These are phyloP conservation scores for Psophocarpus tetragonolobus DNA, from an alignment of 306 rosid genomes.

Conservation along the genomic window DNA sequence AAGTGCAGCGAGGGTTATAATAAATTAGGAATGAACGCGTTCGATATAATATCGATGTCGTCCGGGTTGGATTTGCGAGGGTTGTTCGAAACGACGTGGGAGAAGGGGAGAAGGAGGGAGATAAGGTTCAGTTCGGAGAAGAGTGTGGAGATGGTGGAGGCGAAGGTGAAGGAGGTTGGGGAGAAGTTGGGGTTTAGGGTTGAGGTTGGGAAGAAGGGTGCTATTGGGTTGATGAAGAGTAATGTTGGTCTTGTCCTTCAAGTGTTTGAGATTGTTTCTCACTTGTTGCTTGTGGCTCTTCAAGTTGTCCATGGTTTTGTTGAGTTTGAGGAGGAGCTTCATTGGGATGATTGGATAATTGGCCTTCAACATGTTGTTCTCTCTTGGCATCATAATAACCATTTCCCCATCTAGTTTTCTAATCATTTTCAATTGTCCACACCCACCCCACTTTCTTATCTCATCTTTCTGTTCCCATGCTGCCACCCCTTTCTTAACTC, in stretches of 20 bases:
- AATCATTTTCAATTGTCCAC: too few species aligned
- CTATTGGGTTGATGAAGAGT: slow-evolving; percentile 70
- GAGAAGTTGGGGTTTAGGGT: slow-evolving; percentile 58
- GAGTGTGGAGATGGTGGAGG: slow-evolving; percentile 49
- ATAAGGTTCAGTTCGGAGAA: slow-evolving; percentile 58
- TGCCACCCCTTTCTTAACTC: too few species aligned
- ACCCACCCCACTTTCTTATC: too few species aligned
- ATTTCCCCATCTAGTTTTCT: background rate
- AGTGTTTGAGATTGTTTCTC: slow-evolving; percentile 46
- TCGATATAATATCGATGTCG: slow-evolving; percentile 89
- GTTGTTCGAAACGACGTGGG: slow-evolving; percentile 56
- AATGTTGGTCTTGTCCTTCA: slow-evolving; percentile 58
- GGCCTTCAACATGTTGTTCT: slow-evolving; percentile 57
- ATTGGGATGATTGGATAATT: slow-evolving; percentile 56
- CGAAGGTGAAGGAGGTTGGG: slow-evolving; percentile 62
- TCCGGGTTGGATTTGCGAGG: slow-evolving; percentile 85
- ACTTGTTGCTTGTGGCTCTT: slow-evolving; percentile 54
- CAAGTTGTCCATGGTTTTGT: slow-evolving; percentile 57
- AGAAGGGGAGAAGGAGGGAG: slow-evolving; percentile 34
- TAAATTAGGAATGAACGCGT: slow-evolving; percentile 61
- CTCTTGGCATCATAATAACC: slow-evolving; percentile 48
- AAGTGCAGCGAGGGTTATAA: slow-evolving; percentile 28
- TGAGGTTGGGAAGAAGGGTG: slow-evolving; percentile 64
- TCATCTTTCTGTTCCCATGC: too few species aligned
- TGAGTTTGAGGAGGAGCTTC: slow-evolving; percentile 61